Evolutionary conservation across 345 rosid species (phyloP).

Genomic region (Eucalyptus globulus): DNA sequence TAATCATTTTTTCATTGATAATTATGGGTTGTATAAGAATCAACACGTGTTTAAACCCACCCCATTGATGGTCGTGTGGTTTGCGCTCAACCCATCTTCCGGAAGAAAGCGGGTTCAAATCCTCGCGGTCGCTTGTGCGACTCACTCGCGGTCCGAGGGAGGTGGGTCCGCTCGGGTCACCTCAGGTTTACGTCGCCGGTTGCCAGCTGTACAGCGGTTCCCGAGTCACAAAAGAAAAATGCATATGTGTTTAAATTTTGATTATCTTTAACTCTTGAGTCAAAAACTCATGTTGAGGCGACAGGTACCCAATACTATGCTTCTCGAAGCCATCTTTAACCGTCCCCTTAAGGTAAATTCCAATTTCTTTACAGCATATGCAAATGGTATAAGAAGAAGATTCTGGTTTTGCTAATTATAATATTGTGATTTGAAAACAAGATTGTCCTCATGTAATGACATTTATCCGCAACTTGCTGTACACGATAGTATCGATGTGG

Average conservation of each 20-base stretch:
- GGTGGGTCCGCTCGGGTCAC: too few species aligned
- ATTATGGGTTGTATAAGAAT: too few species aligned
- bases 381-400: background rate
- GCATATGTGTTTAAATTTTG: background rate
- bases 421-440: background rate
- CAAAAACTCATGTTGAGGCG: background rate
- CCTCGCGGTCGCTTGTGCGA: too few species aligned
- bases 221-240: too few species aligned
- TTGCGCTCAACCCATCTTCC: too few species aligned
- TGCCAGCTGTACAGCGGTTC: too few species aligned
- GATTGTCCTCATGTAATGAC: background rate
- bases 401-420: background rate
- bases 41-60: too few species aligned
- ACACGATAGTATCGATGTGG: background rate
- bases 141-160: too few species aligned
- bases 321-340: background rate
- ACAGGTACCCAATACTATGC: accelerated
- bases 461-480: background rate
- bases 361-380: background rate
- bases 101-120: too few species aligned
- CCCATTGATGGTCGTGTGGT: too few species aligned
- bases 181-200: accelerated
- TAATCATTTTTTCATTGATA: too few species aligned
- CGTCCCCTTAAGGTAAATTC: background rate
- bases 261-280: background rate